Evolutionary conservation across 352 stramenopile genomes (phyloP).

Genomic region (Globisporangium solare): DNA sequence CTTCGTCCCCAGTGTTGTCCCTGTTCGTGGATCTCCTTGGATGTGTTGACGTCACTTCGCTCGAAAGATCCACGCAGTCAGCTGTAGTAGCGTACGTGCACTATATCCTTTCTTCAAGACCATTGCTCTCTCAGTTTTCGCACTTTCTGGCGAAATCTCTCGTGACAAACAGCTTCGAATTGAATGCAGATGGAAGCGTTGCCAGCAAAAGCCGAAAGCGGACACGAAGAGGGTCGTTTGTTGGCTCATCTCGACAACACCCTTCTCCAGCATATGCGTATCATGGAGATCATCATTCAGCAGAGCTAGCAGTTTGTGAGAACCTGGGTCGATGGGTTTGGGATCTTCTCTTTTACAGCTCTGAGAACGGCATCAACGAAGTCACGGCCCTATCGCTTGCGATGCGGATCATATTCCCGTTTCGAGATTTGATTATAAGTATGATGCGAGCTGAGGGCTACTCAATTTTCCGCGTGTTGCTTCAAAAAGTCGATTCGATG

Average conservation of each 20-base stretch:
- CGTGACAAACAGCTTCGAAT: slow-evolving; percentile 14
- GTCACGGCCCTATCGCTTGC: slow-evolving; percentile 26
- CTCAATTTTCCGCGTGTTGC: slow-evolving; percentile 30
- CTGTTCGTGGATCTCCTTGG: slow-evolving; percentile 10
- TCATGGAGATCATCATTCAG: slow-evolving; percentile 2
- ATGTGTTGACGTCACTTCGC: slow-evolving; percentile 8
- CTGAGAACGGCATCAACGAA: slow-evolving; percentile 22
- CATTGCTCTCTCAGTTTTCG: slow-evolving; percentile 12
- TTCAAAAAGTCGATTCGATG: slow-evolving; percentile 44
- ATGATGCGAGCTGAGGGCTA: slow-evolving; percentile 34
- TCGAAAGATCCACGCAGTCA: slow-evolving; percentile 1
- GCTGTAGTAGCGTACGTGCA: slow-evolving; percentile 8
- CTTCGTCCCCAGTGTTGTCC: slow-evolving; percentile 1
- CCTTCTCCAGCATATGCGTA: background rate
- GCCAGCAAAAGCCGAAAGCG: slow-evolving; percentile 16
- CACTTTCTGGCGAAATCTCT: slow-evolving; percentile 14
- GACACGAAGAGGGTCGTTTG: slow-evolving; percentile 7
- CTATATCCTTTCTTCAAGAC: slow-evolving; percentile 12
- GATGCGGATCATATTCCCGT: slow-evolving; percentile 43
- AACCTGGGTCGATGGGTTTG: slow-evolving; percentile 38
- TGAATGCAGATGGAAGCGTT: slow-evolving; percentile 8
- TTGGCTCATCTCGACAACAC: slow-evolving; percentile 1
- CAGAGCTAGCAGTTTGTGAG: slow-evolving; percentile 17
- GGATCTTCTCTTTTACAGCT: slow-evolving; percentile 33
- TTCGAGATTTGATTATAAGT: slow-evolving; percentile 35